These are phyloP conservation scores for Vitis labrusca DNA, from an alignment of 164 flowering plant genomes.

Conservation along the genomic window DNA sequence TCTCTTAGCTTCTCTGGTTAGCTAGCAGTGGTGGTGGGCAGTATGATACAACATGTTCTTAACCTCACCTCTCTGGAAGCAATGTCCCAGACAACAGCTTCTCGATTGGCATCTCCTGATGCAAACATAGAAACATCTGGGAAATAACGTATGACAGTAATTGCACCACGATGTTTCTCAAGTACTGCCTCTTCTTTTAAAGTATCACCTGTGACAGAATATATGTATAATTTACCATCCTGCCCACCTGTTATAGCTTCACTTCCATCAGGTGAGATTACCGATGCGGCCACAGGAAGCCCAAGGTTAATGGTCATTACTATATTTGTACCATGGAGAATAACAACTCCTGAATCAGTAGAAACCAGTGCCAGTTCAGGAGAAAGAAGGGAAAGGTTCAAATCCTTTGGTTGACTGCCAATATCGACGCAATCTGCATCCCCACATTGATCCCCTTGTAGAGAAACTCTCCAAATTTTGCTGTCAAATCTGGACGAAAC, in stretches of 20 bases:
- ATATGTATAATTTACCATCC: slow-evolving; percentile 85
- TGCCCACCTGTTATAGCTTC: slow-evolving; percentile 93
- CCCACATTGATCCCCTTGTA: slow-evolving; percentile 73
- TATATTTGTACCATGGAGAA: slow-evolving; percentile 70
- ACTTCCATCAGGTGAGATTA: slow-evolving; percentile 82
- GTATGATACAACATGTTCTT: slow-evolving; percentile 95
- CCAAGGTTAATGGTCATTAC: slow-evolving; percentile 72
- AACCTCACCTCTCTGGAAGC: slow-evolving; percentile 77
- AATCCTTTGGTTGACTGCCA: slow-evolving; percentile 87
- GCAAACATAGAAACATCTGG: slow-evolving; percentile 95
- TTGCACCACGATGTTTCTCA: slow-evolving; percentile 91
- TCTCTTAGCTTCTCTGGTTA: no score
- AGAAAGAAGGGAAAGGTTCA: slow-evolving; percentile 55
- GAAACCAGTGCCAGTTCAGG: slow-evolving; percentile 77
- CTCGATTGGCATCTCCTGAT: slow-evolving; percentile 82
- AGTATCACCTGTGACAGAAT: slow-evolving; percentile 67
- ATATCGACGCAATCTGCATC: slow-evolving; percentile 66
- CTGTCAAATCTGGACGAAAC: slow-evolving; percentile 84
- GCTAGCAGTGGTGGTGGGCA: no score
- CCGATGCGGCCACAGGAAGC: slow-evolving; percentile 71
- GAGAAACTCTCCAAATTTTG: slow-evolving; percentile 75
- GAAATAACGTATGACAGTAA: slow-evolving; percentile 81
- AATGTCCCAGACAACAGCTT: slow-evolving; percentile 94
- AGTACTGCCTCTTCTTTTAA: slow-evolving; percentile 79
- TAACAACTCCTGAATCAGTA: slow-evolving; percentile 74